Conservation (phyloP, 495 filamentous ascomycete species). For the Podospora pseudoanserina region DNA sequence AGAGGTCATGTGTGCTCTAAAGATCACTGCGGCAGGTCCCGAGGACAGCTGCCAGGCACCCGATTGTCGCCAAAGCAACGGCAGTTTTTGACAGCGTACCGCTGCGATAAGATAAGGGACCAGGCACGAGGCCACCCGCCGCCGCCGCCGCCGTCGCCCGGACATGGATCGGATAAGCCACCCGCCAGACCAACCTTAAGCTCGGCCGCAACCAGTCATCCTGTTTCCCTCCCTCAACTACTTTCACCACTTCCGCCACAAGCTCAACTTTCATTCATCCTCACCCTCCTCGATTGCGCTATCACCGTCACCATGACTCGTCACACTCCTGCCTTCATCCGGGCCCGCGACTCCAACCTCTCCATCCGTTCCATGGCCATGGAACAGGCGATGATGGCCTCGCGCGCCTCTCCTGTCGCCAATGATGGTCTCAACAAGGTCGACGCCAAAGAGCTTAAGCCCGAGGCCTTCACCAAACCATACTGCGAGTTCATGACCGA, state of each 20-base stretch:
- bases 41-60: neutral
- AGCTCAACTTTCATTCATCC: neutral
- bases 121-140: neutral
- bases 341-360: conserved; percentile 38
- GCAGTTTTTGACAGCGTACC: too few species aligned
- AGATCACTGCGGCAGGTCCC: neutral
- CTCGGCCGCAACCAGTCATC: neutral
- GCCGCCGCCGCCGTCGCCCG: too few species aligned
- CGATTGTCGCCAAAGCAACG: neutral
- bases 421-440: conserved; percentile 20
- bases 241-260: neutral
- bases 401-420: conserved; percentile 18
- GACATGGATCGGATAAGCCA: neutral
- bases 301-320: conserved; percentile 33
- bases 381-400: conserved; percentile 20
- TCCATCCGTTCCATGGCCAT: conserved; percentile 36
- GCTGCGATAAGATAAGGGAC: neutral
- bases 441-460: conserved; percentile 37
- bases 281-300: neutral
- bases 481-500: conserved; percentile 84
- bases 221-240: neutral
- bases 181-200: neutral
- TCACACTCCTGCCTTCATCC: conserved; percentile 41
- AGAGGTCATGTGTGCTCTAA: neutral
- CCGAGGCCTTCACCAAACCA: conserved; percentile 70